Evolutionary conservation across 2,329 filamentous ascomycete species (phyloP), one percentile per base, ranked within the genome.

Genomic region (Leptographium procerum): DNA sequence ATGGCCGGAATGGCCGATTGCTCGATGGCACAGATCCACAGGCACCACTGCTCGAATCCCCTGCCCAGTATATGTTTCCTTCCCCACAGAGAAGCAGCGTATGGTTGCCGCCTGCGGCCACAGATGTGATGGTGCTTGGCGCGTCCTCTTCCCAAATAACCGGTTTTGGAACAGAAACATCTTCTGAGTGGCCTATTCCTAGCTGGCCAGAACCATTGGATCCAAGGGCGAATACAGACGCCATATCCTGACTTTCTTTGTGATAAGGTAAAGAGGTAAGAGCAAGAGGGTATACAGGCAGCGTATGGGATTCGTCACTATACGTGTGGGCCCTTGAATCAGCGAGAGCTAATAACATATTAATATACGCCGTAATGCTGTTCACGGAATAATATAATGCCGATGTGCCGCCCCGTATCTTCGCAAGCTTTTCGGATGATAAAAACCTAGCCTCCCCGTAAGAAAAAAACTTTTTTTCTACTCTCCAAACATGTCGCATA

Each of bases 21-120:
- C 63, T 62, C 3, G 64, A 62, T 4, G 70, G 64, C 0, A 69
- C 62, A 11, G 75, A 64, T 1, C 82, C 82, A 62, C 82, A 85
- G 2, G 82, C 80, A 14, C 82, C 82, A 13, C 69, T 75, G 2
- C 72, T 67, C 9, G 72, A 75, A 60, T 85, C 81, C 1, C 91
- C 91, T 52, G 83, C 79, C 66, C 81, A 84, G 66, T 82, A 87
- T 0, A 91, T 73, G 1, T 72, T 64, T 0, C 86, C 85, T 29
- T 75, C 68, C 4, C 74, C 67, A n/a, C 80, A 82, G 13, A 91
- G 74, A 11, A 95, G 69, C 4, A 96, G 72, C 0, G 90, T 95
- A 70, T 96, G 92, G 67, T 96, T 96, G 1, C 91, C 91, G 4
- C 92, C 92, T 9, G 89, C 77, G 24, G 73, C 73, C 11, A 79